A percentile compares a stretch with the other conserved stretches of the same genome.
phyloP scores from a whole-genome alignment of 2,329 filamentous ascomycete genomes.

The Aspergillus proliferans region DNA sequence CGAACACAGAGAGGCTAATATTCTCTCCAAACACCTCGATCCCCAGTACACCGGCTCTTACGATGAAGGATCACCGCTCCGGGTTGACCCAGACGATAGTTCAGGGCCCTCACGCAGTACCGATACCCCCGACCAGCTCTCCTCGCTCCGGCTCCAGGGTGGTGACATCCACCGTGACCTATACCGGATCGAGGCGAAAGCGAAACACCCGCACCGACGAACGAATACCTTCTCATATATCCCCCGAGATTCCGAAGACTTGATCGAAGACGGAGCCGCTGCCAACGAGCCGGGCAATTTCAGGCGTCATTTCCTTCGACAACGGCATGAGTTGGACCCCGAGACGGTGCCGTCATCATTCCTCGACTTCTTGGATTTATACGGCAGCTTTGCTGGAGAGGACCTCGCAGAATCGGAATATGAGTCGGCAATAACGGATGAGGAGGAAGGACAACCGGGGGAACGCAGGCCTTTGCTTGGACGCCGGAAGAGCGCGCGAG shows the following conservation, averaged over 20 bases:
- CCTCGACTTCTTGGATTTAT: slow-evolving; percentile 68
- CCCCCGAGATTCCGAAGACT: slow-evolving; percentile 16
- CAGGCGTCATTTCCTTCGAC: slow-evolving; percentile 46
- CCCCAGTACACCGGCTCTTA: slow-evolving; percentile 17
- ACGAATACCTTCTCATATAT: slow-evolving; percentile 62
- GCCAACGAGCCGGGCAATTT: slow-evolving; percentile 47
- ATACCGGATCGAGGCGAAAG: slow-evolving; percentile 63
- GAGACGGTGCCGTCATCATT: slow-evolving; percentile 40
- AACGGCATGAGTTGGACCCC: slow-evolving; percentile 19
- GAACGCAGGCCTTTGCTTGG: slow-evolving; percentile 45
- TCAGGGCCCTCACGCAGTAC: background rate
- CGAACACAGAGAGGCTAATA: slow-evolving; percentile 11
- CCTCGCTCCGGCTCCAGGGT: slow-evolving; percentile 65
- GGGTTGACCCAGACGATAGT: background rate
- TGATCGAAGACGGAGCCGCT: slow-evolving; percentile 34
- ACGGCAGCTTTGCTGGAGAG: slow-evolving; percentile 71
- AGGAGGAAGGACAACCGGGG: slow-evolving; percentile 48
- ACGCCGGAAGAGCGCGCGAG: slow-evolving; percentile 47
- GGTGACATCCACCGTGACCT: slow-evolving; percentile 74
- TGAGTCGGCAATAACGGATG: slow-evolving; percentile 44
- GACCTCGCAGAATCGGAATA: slow-evolving; percentile 56
- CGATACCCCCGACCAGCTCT: slow-evolving; percentile 40
- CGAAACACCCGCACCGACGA: slow-evolving; percentile 44
- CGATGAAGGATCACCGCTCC: slow-evolving; percentile 6
- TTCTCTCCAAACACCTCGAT: slow-evolving; percentile 14